Base-by-base conservation (phyloP, 192 early-diverging fungal genomes). In the Coemansia sp. region DNA sequence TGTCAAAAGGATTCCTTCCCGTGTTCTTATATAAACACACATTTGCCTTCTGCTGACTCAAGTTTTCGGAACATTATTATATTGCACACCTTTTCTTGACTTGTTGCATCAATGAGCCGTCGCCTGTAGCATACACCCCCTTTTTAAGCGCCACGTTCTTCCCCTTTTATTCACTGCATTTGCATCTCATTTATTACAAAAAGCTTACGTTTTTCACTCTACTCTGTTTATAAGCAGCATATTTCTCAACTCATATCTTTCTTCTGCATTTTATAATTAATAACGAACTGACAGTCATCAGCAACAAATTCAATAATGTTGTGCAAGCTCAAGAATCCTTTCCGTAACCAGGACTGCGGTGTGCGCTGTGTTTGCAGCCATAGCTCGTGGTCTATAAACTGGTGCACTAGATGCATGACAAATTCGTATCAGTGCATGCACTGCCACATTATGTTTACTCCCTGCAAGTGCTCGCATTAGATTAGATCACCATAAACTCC, bases 361-460 rank as follows among this genome's bases (percentile, higher is more conserved):
- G 77, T 80, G 26, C 57, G 72, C 13, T 80, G 77, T 23, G 67
- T 70, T 19, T 80, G 77, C 26, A 58, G 61, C 7, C 77, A 80
- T 43, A 56, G 53, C 14, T 74, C 77, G 20, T 80, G 77, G 77
- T 80, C 77, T 39, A 61, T 80, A 22, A 71, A 80, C 38, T 80
- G 72, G 68, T 80, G 77, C 56, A 57, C 47, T 29, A 68, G 53
- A 37, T 80, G 77, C 62, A 20, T 56, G 9, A 56, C 64, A 18
- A 80, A 74, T 64, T 68, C 72, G 45, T 80, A 74, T 54, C 77
- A 80, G 51, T 80, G 77, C 62, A 64, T 65, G 24, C 72, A 71
- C 22, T 80, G 77, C 65, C 69, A 61, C 62, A 70, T 62, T 11
- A 56, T 74, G 54, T 68, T 80, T 24, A 62, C 69, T 5, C 54